These are phyloP conservation scores for Ilyonectria destructans DNA, from an alignment of 2,329 filamentous ascomycete species.

Conservation along the genomic window DNA sequence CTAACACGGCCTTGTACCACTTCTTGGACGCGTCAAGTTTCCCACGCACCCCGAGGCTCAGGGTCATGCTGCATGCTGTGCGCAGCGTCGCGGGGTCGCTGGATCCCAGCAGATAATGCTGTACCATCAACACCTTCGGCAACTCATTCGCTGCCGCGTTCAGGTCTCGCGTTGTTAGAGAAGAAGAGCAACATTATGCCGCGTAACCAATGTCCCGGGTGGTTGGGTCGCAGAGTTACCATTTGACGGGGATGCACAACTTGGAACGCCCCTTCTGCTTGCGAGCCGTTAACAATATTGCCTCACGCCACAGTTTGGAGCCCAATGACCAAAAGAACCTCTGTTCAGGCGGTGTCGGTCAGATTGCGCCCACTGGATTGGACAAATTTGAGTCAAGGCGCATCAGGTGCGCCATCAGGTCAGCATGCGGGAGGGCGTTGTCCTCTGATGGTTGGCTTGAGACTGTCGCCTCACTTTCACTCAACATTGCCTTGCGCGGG, in stretches of 20 bases:
- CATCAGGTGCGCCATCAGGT: background rate
- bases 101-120: slow-evolving; percentile 1
- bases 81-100: slow-evolving; percentile 6
- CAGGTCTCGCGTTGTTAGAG: background rate
- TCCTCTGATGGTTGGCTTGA: background rate
- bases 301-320: too few species aligned
- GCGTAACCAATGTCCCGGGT: slow-evolving; percentile 19
- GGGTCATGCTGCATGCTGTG: slow-evolving; percentile 11
- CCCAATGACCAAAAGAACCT: too few species aligned
- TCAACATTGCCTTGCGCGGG: background rate
- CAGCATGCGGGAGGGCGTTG: background rate
- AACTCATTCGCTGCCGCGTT: slow-evolving; percentile 8
- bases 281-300: background rate
- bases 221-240: background rate
- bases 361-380: background rate
- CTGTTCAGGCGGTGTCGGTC: background rate
- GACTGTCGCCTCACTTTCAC: background rate
- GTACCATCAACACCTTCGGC: background rate
- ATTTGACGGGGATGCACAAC: background rate
- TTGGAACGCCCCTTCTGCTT: slow-evolving; percentile 10
- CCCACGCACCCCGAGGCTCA: background rate
- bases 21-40: slow-evolving; percentile 2
- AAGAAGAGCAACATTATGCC: slow-evolving; percentile 17
- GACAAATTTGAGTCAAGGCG: background rate
- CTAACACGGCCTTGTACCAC: slow-evolving; percentile 1